Percentiles rank a stretch among this genome's conserved stretches.
Conservation (phyloP, 2,329 filamentous ascomycete genomes). For the Tricladium varicosporioides region DNA sequence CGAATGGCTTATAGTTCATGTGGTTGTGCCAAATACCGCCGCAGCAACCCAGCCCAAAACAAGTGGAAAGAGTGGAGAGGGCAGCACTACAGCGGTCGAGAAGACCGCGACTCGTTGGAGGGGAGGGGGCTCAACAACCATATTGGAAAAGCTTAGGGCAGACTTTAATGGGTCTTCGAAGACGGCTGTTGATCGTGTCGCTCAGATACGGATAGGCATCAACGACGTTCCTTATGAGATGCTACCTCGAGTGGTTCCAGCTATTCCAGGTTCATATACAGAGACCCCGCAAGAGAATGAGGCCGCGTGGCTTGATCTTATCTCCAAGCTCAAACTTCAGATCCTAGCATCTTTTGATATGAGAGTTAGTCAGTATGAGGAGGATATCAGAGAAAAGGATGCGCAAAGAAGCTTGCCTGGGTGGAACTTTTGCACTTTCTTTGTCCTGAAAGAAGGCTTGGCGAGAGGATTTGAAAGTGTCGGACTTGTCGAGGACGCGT, state of each 20-base stretch:
- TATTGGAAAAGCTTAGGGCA: constrained; percentile 83
- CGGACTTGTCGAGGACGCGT: constrained; percentile 89
- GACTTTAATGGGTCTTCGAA: constrained; percentile 85
- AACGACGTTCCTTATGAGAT: constrained; percentile 66
- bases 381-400: constrained; percentile 94
- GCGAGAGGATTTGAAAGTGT: constrained; percentile 95
- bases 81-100: constrained; percentile 57
- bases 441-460: constrained; percentile 93
- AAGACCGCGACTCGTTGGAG: constrained; percentile 74
- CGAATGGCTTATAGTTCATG: constrained; percentile 92
- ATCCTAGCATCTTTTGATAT: constrained; percentile 89
- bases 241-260: constrained; percentile 60
- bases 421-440: constrained; percentile 99
- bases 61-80: constrained; percentile 48
- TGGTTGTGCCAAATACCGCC: constrained; percentile 82
- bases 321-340: constrained; percentile 80
- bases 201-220: constrained; percentile 78
- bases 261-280: constrained; percentile 60
- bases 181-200: constrained; percentile 70
- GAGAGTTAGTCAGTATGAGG: constrained; percentile 90
- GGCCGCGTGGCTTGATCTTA: constrained; percentile 78
- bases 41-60: constrained; percentile 75
- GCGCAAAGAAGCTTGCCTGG: constrained; percentile 82
- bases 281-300: constrained; percentile 78
- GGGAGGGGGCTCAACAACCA: constrained; percentile 71